Conservation (phyloP, 1,284 basidiomycete genomes). For the Rhodotorula sp. region DNA sequence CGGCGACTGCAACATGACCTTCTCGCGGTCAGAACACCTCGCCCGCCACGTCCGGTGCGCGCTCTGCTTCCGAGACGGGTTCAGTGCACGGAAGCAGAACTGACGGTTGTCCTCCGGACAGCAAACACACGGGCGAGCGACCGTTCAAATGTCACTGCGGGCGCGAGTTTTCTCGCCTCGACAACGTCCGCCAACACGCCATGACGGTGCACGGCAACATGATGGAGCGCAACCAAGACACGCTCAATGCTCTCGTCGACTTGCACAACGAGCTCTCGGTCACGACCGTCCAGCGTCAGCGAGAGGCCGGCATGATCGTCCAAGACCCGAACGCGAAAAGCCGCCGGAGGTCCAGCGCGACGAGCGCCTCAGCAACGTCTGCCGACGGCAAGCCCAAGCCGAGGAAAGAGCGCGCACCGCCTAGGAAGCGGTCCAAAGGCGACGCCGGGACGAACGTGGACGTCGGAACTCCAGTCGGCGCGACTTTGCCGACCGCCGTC, state of each 20-base stretch:
- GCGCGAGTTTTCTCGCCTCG: slow-evolving; percentile 91
- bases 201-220: slow-evolving; percentile 93
- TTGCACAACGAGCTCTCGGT: slow-evolving; percentile 40
- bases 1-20: slow-evolving; percentile 94
- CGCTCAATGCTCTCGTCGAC: slow-evolving; percentile 31
- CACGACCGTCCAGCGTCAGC: slow-evolving; percentile 26
- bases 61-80: slow-evolving; percentile 14
- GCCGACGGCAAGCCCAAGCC: slow-evolving; percentile 4
- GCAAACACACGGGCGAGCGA: slow-evolving; percentile 95
- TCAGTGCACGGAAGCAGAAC: background rate
- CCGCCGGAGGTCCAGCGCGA: background rate
- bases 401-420: too few relatives aligned
- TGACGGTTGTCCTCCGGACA: slow-evolving; percentile 48
- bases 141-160: slow-evolving; percentile 92
- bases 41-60: slow-evolving; percentile 86
- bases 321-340: slow-evolving; percentile 6
- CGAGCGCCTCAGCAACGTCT: background rate
- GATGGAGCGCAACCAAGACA: slow-evolving; percentile 65
- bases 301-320: slow-evolving; percentile 37
- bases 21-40: slow-evolving; percentile 89
- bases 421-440: slow-evolving; percentile 3
- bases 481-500: too few relatives aligned
- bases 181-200: slow-evolving; percentile 94
- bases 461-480: too few relatives aligned
- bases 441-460: background rate